Evolutionary conservation across 257 asterid species (phyloP), one percentile per base, ranked within the genome.

Genomic region (Capsicum chinense): DNA sequence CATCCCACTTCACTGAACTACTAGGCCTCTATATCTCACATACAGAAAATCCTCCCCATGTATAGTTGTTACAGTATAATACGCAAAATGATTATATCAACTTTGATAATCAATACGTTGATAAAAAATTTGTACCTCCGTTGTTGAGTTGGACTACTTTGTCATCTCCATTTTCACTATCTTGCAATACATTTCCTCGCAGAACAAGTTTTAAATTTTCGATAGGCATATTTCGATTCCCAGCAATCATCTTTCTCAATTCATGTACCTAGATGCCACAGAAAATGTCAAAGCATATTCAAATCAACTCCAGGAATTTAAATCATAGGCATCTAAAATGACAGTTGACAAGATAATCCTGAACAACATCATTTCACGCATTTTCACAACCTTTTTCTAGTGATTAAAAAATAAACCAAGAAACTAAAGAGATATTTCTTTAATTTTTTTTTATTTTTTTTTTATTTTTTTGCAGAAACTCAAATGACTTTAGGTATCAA

Each of bases 161-260:
- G 62, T 90, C 94, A 60, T 87, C 92, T 84, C 94, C 95, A 85
- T 86, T 80, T 79, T 83, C 76, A 86, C 81, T 83, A 80, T 94
- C 98, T 12, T 87, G 93, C 91, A 95, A 87, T 84, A 91, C 97
- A 62, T 89, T 90, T 78, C 99, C 99, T 79, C 80, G 90, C 83
- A 92, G 93, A 87, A 95, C 91, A 82, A 95, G 95, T 79, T 86
- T 89, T 91, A 92, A 85, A 69, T 90, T 91, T 74, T 92, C 93
- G 13, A 86, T 63, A 64, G 90, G 93, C 85, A 91, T 83, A 66
- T 90, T 86, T 66, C 88, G 89, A 82, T 86, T 86, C 83, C 78
- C 90, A 82, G 96, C 92, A 82, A 95, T 88, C 95, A 92, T 73
- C 88, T 87, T 91, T 85, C 98, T 92, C 94, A 95, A 90, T 85